Evolutionary conservation across 805 yeast species (phyloP).

Genomic region (Kazachstania taianensis): DNA sequence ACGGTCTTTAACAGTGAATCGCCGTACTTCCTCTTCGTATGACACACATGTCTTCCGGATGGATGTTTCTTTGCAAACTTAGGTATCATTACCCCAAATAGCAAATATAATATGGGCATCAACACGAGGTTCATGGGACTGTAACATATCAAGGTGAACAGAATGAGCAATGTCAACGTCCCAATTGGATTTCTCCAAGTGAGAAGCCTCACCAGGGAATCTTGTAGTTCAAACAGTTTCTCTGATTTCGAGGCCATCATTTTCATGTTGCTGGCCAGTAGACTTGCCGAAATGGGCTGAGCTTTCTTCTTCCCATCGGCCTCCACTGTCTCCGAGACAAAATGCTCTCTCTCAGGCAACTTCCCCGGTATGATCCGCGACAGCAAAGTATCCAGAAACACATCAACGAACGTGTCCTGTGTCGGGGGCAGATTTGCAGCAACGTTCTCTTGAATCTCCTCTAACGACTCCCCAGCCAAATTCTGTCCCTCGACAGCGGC

Average conservation of each 20-base stretch:
- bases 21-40: conserved; percentile 40
- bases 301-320: conserved; percentile 31
- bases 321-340: conserved; percentile 9
- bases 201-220: conserved; percentile 46
- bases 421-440: conserved; percentile 5
- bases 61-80: conserved; percentile 66
- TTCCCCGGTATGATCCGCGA: conserved; percentile 41
- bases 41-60: conserved; percentile 32
- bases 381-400: conserved; percentile 43
- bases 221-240: conserved; percentile 48
- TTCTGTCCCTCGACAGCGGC: conserved; percentile 2
- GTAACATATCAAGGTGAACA: conserved; percentile 57
- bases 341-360: conserved; percentile 36
- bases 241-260: conserved; percentile 47
- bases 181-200: conserved; percentile 71
- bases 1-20: conserved; percentile 39
- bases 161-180: conserved; percentile 49
- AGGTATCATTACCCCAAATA: conserved; percentile 56
- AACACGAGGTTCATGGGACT: conserved; percentile 61
- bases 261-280: conserved; percentile 48
- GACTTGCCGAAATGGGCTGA: conserved; percentile 49
- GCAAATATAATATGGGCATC: conserved; percentile 48
- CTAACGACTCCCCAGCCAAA: conserved; percentile 12
- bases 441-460: conserved; percentile 13
- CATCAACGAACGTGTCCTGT: conserved; percentile 47